Evolutionary conservation across 2,329 filamentous ascomycete species (phyloP).

Genomic region (Botrytis sinoallii): DNA sequence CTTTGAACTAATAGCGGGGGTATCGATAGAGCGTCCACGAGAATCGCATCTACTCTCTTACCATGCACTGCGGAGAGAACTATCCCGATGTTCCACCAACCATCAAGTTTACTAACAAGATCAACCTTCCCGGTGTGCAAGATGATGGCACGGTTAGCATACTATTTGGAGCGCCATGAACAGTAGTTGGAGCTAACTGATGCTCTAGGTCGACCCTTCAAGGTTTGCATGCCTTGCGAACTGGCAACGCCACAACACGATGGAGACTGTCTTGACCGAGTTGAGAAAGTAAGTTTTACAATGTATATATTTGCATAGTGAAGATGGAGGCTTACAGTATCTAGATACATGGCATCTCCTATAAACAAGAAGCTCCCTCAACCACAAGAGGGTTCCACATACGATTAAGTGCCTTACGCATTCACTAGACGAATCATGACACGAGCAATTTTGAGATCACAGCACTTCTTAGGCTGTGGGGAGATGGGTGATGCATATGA

Average conservation of each 20-base stretch:
- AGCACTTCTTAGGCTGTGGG: not conserved
- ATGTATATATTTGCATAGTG: not conserved
- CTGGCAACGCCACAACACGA: conserved; percentile 91
- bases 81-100: conserved; percentile 89
- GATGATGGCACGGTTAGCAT: conserved; percentile 65
- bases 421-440: not conserved
- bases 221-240: conserved; percentile 81
- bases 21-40: conserved; percentile 78
- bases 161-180: not conserved
- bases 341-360: conserved; percentile 87
- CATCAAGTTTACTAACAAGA: conserved; percentile 88
- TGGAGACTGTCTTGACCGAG: conserved; percentile 91
- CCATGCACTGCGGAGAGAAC: conserved; percentile 86
- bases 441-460: conserved; percentile 3
- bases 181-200: not conserved
- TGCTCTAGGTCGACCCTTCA: conserved; percentile 67
- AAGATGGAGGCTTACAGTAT: conserved; percentile 16
- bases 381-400: conserved; percentile 79
- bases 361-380: conserved; percentile 94
- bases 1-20: not conserved
- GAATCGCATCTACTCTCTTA: conserved; percentile 98
- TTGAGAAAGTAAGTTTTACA: conserved; percentile 63
- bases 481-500: conserved; percentile 5
- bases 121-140: conserved; percentile 92
- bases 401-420: conserved; percentile 21